These are phyloP conservation scores for Aquilaria agallochum DNA, from an alignment of 441 rosid species.

Conservation along the genomic window DNA sequence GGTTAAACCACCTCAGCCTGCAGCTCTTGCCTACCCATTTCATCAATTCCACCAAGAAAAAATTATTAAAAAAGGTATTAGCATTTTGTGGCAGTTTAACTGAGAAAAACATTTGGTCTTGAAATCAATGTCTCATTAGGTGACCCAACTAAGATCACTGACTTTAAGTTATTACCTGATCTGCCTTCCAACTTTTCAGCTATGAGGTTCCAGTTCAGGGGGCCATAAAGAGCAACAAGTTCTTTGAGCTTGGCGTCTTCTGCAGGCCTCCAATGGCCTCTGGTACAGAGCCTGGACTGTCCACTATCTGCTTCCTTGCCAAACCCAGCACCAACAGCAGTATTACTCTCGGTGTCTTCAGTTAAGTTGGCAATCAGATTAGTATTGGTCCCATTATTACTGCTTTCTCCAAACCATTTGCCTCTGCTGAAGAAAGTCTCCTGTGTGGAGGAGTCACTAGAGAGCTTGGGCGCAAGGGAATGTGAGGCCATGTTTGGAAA, in stretches of 20 bases:
- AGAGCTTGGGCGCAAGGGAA: conserved; percentile 32
- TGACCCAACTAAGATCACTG: no score
- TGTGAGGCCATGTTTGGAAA: conserved; percentile 52
- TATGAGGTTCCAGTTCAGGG: conserved; percentile 91
- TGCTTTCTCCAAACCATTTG: conserved; percentile 30
- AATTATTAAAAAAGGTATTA: not conserved
- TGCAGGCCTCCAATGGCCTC: conserved; percentile 88
- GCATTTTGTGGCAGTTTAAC: not conserved
- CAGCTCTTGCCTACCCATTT: conserved; percentile 65
- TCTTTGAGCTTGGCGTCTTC: conserved; percentile 82
- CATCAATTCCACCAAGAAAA: not conserved
- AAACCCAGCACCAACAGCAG: conserved; percentile 10
- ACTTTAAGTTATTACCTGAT: conserved; percentile 46
- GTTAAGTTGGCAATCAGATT: conserved; percentile 24
- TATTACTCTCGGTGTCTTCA: conserved; percentile 25
- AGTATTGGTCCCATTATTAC: conserved; percentile 17
- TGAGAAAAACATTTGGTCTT: no score
- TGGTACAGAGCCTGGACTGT: conserved; percentile 57
- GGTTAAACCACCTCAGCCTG: conserved; percentile 86
- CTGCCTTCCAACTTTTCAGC: conserved; percentile 82
- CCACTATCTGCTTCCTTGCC: conserved; percentile 36
- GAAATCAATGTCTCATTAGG: no score
- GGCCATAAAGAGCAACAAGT: conserved; percentile 74
- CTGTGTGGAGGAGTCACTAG: conserved; percentile 23
- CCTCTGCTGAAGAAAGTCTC: conserved; percentile 2